Conservation (phyloP, 306 rosid genomes). For the Pterocarpus macrocarpus region DNA sequence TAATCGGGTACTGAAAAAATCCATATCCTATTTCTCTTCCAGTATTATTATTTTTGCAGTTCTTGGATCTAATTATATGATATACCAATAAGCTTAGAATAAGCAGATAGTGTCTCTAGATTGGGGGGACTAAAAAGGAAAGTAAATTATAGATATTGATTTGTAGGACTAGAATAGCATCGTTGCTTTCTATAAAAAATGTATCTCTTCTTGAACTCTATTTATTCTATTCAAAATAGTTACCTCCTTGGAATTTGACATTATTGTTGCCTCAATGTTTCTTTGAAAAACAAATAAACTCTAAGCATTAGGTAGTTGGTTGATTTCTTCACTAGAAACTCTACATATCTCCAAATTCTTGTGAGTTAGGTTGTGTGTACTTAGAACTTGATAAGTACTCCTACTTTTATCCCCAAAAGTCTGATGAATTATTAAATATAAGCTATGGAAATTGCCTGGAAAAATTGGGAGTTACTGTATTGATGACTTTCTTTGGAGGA, state of each 20-base stretch:
- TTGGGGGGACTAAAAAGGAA: not conserved
- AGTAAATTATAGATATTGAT: not conserved
- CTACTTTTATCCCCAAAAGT: conserved; percentile 3
- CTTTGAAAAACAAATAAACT: not conserved
- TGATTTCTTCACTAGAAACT: conserved; percentile 2
- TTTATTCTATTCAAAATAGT: conserved; percentile 3
- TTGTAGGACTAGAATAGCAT: not conserved
- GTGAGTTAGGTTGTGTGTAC: not conserved
- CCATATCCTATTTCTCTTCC: not conserved
- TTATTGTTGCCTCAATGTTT: conserved; percentile 13
- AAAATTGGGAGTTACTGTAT: not conserved
- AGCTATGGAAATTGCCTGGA: conserved; percentile 17
- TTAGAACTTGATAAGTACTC: conserved; percentile 5
- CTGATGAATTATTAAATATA: not conserved
- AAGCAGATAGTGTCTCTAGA: not conserved
- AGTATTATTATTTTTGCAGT: not conserved
- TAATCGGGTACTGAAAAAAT: conserved; percentile 66
- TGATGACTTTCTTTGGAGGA: not conserved
- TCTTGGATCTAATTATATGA: not conserved
- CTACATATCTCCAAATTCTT: conserved; percentile 5
- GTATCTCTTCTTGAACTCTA: not conserved
- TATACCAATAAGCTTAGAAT: not conserved
- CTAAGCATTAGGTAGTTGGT: not conserved
- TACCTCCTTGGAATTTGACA: not conserved
- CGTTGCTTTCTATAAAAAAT: not conserved